Evolutionary conservation across 768 basidiomycete genomes (phyloP), one percentile per base, ranked within the genome.

Genomic region (Suillus occidentalis): DNA sequence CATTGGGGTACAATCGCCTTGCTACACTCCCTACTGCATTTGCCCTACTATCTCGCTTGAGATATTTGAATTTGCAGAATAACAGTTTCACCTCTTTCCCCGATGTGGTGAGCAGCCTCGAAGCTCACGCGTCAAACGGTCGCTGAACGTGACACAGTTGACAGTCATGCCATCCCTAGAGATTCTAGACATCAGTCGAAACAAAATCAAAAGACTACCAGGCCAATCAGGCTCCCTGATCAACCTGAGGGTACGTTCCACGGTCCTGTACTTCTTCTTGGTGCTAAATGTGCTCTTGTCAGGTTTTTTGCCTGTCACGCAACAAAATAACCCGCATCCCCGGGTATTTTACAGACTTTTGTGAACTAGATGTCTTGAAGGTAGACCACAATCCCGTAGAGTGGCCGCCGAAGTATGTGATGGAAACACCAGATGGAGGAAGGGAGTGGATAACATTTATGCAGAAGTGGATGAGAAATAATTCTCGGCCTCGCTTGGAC

Each of bases 161-260:
- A 94, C 92, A 53, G 79, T 87, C 20, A 88, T 99, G 80, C 87
- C 90, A 4, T 89, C 90, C 7, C 83, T 99, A 62, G 97, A 99
- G 77, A 97, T 95, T 65, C 80, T 99, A 67, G 97, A 99, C 76
- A 84, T 99, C 50, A 95, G 94, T 68, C 88, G 92, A 68, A 99
- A 99, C 79, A 93, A 89, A 77, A 86, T 99, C 69, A 89, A 85
- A 73, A 80, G 82, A 58, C 80, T 99, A 25, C 97, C 97, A 13
- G 78, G 85, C 5, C 83, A 88, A 66, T 91, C 95, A 20, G 95
- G 95, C 7, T 84, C 88, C 7, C 84, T 99, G 47, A 76, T 84
- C 59, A 85, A 89, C 64, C 87, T 99, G 66, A 85, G 87, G 68
- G 94, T 92, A 74, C 28, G 84, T 73, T 37, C 34, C 49, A 34